phyloP scores from a whole-genome alignment of 352 stramenopile genomes.

The Globisporangium nagaii region DNA sequence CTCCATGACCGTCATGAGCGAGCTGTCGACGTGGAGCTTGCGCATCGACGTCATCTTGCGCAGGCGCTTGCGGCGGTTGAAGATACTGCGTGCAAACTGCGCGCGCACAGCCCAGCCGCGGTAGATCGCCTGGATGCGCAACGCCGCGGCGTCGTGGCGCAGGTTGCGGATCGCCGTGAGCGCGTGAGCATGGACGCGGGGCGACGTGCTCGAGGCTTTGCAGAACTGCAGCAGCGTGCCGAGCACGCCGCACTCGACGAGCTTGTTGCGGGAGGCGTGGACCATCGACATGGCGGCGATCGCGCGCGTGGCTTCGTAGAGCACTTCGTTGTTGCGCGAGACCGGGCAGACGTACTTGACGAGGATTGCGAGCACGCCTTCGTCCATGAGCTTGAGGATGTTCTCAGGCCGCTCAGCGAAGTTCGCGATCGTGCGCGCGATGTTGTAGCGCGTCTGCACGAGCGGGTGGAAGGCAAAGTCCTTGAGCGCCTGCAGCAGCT shows the following conservation, averaged over 20 bases:
- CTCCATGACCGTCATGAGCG: constrained; percentile 22
- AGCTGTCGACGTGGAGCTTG: constrained; percentile 20
- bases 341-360: constrained; percentile 64
- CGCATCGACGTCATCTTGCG: constrained; percentile 25
- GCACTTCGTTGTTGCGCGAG: constrained; percentile 42
- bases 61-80: constrained; percentile 18
- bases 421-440: constrained; percentile 72
- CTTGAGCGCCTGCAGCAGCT: constrained; percentile 46
- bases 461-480: constrained; percentile 67
- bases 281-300: constrained; percentile 59
- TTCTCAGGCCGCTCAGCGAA: constrained; percentile 70
- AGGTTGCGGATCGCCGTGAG: constrained; percentile 50
- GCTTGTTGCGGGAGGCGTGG: constrained; percentile 44
- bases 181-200: constrained; percentile 33
- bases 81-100: constrained; percentile 22
- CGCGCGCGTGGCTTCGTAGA: constrained; percentile 50
- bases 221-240: constrained; percentile 50
- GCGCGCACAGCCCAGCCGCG: constrained; percentile 52
- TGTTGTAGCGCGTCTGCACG: constrained; percentile 45
- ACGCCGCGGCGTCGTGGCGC: constrained; percentile 60
- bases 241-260: constrained; percentile 59
- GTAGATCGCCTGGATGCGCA: constrained; percentile 72
- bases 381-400: constrained; percentile 64
- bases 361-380: constrained; percentile 53
- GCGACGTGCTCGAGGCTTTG: constrained; percentile 33